A percentile compares a stretch with the other conserved stretches of the same genome.
These are phyloP conservation scores for Trifolium pratense DNA, from an alignment of 306 rosid genomes.

Conservation along the genomic window DNA sequence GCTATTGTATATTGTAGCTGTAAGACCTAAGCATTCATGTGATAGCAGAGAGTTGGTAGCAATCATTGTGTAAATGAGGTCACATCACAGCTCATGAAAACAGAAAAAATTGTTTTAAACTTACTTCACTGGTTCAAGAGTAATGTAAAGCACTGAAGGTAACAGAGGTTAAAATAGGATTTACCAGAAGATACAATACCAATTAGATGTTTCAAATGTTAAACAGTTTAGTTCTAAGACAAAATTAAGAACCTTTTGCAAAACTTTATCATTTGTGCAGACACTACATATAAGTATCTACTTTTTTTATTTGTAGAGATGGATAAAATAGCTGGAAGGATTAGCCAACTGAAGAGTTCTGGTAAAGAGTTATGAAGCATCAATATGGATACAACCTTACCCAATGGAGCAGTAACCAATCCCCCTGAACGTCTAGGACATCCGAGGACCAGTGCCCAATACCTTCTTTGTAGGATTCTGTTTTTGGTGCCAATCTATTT, in stretches of 20 bases:
- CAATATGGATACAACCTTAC: constrained; percentile 68
- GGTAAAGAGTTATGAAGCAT: constrained; percentile 11
- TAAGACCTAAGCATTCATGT: constrained; percentile 36
- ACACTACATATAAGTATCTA: constrained; percentile 6
- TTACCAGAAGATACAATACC: background rate
- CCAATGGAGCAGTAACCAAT: constrained; percentile 69
- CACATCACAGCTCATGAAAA: background rate
- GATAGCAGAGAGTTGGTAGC: constrained; percentile 9
- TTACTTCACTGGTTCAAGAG: constrained; percentile 19
- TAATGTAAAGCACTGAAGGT: constrained; percentile 31
- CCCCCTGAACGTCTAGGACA: constrained; percentile 77
- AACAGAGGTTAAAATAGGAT: constrained; percentile 27
- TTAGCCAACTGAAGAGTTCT: constrained; percentile 5
- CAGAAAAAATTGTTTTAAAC: constrained; percentile 26
- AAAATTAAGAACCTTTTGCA: background rate
- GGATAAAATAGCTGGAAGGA: constrained; percentile 17
- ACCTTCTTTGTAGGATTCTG: constrained; percentile 70
- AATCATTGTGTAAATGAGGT: constrained; percentile 8
- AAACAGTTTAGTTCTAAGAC: constrained; percentile 21
- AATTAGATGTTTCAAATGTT: constrained; percentile 21
- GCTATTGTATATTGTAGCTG: constrained; percentile 15
- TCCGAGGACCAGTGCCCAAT: constrained; percentile 92
- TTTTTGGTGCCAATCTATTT: constrained; percentile 50
- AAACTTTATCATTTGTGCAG: constrained; percentile 13
- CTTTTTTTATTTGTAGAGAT: background rate